phyloP scores from a whole-genome alignment of 1,139 yeast species.

The Petasospora rhodanensis region DNA sequence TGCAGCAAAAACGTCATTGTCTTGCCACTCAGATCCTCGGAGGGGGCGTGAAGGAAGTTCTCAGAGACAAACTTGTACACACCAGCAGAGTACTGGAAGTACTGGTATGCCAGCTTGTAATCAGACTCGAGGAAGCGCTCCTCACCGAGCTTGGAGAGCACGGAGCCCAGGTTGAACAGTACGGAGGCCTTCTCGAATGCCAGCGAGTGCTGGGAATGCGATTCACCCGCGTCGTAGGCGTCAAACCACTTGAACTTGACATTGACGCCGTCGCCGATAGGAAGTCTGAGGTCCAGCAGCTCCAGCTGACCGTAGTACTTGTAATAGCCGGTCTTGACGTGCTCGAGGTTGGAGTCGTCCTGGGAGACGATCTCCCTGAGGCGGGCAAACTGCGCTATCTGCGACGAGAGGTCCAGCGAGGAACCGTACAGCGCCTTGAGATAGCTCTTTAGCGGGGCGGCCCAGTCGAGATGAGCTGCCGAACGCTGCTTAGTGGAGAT shows the following conservation, averaged over 20 bases:
- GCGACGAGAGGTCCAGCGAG: conserved; percentile 52
- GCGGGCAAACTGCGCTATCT: conserved; percentile 51
- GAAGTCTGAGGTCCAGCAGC: conserved; percentile 69
- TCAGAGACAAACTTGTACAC: conserved; percentile 68
- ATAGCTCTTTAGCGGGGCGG: conserved; percentile 54
- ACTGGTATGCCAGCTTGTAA: conserved; percentile 54
- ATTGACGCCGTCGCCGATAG: conserved; percentile 56
- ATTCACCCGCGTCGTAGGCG: conserved; percentile 51
- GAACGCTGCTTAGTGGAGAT: conserved; percentile 37
- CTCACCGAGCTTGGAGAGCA: conserved; percentile 46
- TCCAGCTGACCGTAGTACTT: conserved; percentile 82
- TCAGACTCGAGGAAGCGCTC: conserved; percentile 39
- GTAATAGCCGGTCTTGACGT: conserved; percentile 33
- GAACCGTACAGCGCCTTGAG: conserved; percentile 62
- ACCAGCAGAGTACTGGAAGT: conserved; percentile 77
- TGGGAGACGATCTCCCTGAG: conserved; percentile 62
- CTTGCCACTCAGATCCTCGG: conserved; percentile 68
- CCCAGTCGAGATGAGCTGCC: conserved; percentile 64
- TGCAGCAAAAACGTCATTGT: conserved; percentile 61
- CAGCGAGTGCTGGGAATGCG: conserved; percentile 57
- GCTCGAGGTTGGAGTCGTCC: conserved; percentile 16
- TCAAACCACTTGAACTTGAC: conserved; percentile 79
- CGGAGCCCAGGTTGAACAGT: conserved; percentile 68
- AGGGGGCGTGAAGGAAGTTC: conserved; percentile 87
- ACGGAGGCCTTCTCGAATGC: conserved; percentile 90